phyloP scores from a whole-genome alignment of 768 basidiomycete species.

The Coprinopsis cinerea region DNA sequence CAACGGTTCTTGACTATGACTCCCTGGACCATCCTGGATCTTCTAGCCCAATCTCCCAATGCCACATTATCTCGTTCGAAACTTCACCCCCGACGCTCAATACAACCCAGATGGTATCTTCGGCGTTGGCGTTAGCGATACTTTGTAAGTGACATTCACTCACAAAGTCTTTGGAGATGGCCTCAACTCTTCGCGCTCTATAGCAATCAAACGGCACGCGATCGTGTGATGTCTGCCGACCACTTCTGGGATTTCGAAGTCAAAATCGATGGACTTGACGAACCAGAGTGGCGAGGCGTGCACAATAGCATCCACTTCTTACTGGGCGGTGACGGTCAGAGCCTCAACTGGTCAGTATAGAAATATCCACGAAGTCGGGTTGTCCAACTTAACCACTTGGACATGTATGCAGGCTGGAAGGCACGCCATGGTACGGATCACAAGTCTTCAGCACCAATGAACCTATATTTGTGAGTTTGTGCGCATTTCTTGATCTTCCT shows the following conservation, averaged over 20 bases:
- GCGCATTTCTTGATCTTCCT: neutral
- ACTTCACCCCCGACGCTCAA: conserved; percentile 9
- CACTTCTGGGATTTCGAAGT: conserved; percentile 9
- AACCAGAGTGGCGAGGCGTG: conserved; percentile 5
- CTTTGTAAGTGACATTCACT: conserved; percentile 2
- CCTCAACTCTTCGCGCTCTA: neutral
- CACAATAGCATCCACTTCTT: conserved; percentile 11
- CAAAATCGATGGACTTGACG: conserved; percentile 10
- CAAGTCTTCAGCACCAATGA: conserved; percentile 9
- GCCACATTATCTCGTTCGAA: conserved; percentile 11
- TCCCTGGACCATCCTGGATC: neutral
- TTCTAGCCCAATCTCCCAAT: conserved; percentile 8
- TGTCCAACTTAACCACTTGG: neutral
- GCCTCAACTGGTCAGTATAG: conserved; percentile 8
- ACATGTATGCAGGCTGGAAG: conserved; percentile 3
- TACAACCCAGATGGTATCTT: conserved; percentile 10
- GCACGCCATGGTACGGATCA: conserved; percentile 6
- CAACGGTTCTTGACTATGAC: too few species aligned
- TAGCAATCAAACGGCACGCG: conserved; percentile 7
- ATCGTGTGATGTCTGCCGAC: conserved; percentile 3
- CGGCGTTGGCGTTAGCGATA: conserved; percentile 7
- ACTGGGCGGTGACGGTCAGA: conserved; percentile 9
- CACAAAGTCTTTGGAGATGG: neutral
- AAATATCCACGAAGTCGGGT: neutral
- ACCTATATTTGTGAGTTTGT: conserved; percentile 5